Conservation (phyloP, 495 filamentous ascomycete genomes). For the Ascobolus immersus region DNA sequence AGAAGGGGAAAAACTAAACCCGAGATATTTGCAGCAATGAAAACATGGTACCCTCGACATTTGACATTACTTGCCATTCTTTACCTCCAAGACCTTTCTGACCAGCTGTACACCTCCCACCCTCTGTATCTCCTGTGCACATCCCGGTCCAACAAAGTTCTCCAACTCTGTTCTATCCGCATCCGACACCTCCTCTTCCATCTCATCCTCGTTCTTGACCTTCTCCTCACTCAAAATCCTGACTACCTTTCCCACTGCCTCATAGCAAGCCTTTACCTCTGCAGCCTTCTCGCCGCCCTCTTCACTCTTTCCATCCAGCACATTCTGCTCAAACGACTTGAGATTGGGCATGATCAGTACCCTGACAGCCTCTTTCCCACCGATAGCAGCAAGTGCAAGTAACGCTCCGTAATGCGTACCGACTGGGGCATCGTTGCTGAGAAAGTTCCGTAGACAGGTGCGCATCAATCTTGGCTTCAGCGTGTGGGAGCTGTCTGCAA, state of each 20-base stretch:
- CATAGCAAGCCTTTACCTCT: slow-evolving; percentile 38
- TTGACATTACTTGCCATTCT: too few relatives aligned
- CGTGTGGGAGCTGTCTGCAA: slow-evolving; percentile 43
- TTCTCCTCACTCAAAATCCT: slow-evolving; percentile 13
- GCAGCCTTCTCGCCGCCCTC: slow-evolving; percentile 17
- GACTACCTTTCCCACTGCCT: slow-evolving; percentile 34
- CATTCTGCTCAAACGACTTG: slow-evolving; percentile 18
- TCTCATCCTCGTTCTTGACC: slow-evolving; percentile 2
- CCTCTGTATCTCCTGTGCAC: slow-evolving; percentile 2
- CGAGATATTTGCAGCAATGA: too few relatives aligned
- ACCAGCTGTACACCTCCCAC: too few relatives aligned
- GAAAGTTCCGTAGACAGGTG: slow-evolving; percentile 67
- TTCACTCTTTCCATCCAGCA: background rate
- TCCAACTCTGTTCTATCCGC: slow-evolving; percentile 3
- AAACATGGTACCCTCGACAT: too few relatives aligned
- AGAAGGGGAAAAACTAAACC: too few relatives aligned
- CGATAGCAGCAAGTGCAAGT: slow-evolving; percentile 44
- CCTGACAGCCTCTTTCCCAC: slow-evolving; percentile 54
- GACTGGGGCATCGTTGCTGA: slow-evolving; percentile 57
- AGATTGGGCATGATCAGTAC: slow-evolving; percentile 60
- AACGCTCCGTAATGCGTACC: slow-evolving; percentile 72
- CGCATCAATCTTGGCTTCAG: slow-evolving; percentile 72
- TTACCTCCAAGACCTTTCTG: too few relatives aligned
- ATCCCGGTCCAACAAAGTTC: background rate
- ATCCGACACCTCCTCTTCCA: slow-evolving; percentile 6